These are phyloP conservation scores for Globisporangium sylvaticum DNA, from an alignment of 352 stramenopile genomes.

Conservation along the genomic window DNA sequence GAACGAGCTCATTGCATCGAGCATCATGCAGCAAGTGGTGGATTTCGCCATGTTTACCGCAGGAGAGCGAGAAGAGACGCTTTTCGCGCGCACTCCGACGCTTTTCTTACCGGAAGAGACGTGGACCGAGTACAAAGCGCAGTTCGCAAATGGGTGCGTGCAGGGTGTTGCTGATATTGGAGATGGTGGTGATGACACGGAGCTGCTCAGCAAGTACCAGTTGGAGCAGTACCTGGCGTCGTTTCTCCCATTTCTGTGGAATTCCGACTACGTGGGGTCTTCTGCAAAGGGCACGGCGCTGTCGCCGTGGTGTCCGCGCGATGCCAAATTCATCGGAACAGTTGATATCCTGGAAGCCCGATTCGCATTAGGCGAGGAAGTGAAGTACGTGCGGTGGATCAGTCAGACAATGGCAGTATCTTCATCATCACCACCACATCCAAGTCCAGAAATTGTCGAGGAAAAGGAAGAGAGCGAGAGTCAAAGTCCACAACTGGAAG, in stretches of 20 bases:
- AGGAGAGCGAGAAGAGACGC: constrained; percentile 40
- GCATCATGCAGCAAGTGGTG: constrained; percentile 47
- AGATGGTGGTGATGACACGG: neutral
- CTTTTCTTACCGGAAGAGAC: constrained; percentile 42
- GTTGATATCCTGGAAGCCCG: constrained; percentile 39
- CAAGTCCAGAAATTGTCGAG: neutral
- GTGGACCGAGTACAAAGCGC: constrained; percentile 55
- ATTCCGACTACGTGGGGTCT: constrained; percentile 19
- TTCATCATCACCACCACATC: neutral
- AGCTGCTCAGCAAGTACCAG: constrained; percentile 30
- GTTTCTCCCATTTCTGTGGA: constrained; percentile 23
- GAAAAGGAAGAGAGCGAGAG: neutral
- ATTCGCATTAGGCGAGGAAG: constrained; percentile 47
- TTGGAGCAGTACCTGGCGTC: constrained; percentile 42
- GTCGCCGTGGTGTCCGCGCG: constrained; percentile 29
- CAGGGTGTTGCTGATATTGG: neutral
- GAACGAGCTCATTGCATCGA: constrained; percentile 34
- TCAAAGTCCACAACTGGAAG: neutral
- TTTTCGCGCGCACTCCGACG: constrained; percentile 27
- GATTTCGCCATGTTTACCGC: constrained; percentile 55
- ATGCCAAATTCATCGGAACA: constrained; percentile 44
- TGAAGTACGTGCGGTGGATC: constrained; percentile 69
- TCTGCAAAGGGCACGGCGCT: constrained; percentile 16
- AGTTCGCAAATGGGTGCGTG: constrained; percentile 29
- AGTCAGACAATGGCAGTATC: constrained; percentile 13